These are phyloP conservation scores for Phytopythium cucurbitacearum DNA, from an alignment of 352 stramenopile species.

Conservation along the genomic window DNA sequence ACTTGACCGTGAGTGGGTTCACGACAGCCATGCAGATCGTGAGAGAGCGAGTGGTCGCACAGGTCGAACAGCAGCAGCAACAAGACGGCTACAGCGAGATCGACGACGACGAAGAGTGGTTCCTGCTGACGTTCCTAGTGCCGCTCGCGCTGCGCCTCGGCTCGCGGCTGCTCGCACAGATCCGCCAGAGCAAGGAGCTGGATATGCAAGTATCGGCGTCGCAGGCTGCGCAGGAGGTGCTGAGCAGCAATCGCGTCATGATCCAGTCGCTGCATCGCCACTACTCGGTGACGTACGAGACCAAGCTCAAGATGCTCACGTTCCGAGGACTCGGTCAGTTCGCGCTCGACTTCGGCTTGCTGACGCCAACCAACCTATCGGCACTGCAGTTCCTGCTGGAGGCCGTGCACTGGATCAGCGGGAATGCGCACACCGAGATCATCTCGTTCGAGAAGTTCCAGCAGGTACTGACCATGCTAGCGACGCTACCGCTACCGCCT, in stretches of 20 bases:
- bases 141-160: constrained; percentile 44
- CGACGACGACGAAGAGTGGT: constrained; percentile 63
- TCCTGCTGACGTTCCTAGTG: constrained; percentile 50
- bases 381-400: constrained; percentile 51
- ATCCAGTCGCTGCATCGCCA: constrained; percentile 52
- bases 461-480: constrained; percentile 33
- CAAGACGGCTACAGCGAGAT: constrained; percentile 29
- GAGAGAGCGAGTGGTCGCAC: constrained; percentile 40
- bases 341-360: constrained; percentile 40
- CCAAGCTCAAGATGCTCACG: constrained; percentile 47
- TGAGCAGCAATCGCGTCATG: constrained; percentile 26
- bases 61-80: constrained; percentile 32
- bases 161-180: constrained; percentile 35
- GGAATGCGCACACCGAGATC: constrained; percentile 52
- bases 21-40: constrained; percentile 56
- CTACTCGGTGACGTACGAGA: constrained; percentile 39
- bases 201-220: constrained; percentile 30
- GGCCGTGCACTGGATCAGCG: constrained; percentile 64
- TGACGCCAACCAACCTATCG: constrained; percentile 21
- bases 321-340: constrained; percentile 48
- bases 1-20: constrained; percentile 39
- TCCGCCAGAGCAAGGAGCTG: constrained; percentile 52
- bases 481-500: constrained; percentile 19
- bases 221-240: constrained; percentile 11
- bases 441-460: constrained; percentile 73